Evolutionary conservation across 1,284 basidiomycete species (phyloP).

Genomic region (Ceratobasidium sp.): DNA sequence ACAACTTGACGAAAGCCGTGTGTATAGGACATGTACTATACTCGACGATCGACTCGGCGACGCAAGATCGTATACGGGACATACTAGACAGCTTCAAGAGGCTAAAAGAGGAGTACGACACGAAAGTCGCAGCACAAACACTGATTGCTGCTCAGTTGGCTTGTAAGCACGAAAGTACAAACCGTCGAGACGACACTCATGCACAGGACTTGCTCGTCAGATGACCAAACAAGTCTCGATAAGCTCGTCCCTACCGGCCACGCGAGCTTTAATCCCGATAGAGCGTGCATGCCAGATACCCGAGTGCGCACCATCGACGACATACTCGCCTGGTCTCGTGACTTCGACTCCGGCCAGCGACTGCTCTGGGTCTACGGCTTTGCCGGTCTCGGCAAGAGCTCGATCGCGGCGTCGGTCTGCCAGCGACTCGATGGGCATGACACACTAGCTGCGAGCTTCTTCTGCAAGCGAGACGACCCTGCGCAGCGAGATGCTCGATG

Average conservation of each 20-base stretch:
- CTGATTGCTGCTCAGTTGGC: background rate
- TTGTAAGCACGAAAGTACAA: background rate
- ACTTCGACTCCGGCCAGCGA: background rate
- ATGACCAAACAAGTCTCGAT: background rate
- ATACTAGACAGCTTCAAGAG: constrained; percentile 1
- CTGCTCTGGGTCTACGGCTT: constrained; percentile 52
- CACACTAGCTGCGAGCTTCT: constrained; percentile 54
- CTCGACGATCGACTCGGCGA: background rate
- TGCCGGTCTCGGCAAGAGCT: constrained; percentile 53
- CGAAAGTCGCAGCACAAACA: background rate
- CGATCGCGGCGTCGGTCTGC: constrained; percentile 52
- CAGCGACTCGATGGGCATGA: constrained; percentile 33
- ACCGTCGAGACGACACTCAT: background rate
- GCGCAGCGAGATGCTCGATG: constrained; percentile 13
- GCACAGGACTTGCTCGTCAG: background rate
- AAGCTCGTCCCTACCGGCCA: background rate
- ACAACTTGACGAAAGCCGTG: background rate
- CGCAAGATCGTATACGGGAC: background rate
- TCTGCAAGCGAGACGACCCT: constrained; percentile 54
- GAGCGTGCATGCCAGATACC: background rate
- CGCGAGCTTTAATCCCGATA: background rate
- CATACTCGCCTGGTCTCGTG: background rate
- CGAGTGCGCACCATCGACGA: background rate
- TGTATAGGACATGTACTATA: background rate
- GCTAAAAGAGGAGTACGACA: background rate